Base-by-base conservation (phyloP, 345 rosid genomes). In the Gossypium longicalyx region DNA sequence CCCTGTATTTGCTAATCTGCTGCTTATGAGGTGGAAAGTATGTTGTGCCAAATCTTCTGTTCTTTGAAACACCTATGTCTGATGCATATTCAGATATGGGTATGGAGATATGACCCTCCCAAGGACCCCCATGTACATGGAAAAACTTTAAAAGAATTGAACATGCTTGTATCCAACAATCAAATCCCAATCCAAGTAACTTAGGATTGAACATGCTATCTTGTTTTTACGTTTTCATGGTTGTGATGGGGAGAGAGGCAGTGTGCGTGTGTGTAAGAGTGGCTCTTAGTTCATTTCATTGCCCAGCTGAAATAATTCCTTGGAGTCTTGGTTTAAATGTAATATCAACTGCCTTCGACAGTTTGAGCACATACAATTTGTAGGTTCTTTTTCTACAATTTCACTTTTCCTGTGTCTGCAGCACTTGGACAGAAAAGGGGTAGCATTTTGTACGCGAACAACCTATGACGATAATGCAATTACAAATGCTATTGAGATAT, bases 391-490 rank as follows among this genome's bases (percentile, higher is more conserved):
- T 25, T 57, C 47, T 41, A 8, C 34, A 73, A 47, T 57, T 56
- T 77, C 34, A 9, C 22, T 19, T 23, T 45, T 34, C 71, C 22
- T 72, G 51, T 49, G 29, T 48, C 60, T 78, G 76, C 83, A 89
- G 89, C 80, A 77, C 63, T 77, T 89, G 80, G 91, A 84, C 51
- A 81, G 80, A 69, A 44, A 69, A 34, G 91, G 93, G 73, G 86
- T 89, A 52, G 83, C 84, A 80, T 89, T 87, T 73, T 89, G 90
- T 74, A 74, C 86, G 56, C 84, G 88, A 73, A 84, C 82, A 1
- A 85, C 93, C 9, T 68, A 79, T 48, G 88, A 89, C 60, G 93
- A 87, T 52, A 89, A 89, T 81, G 87, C 93, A 57, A 89, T 86
- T 72, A 87, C 85, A 48, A 89, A 89, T 67, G 84, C 91, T 13